phyloP scores from a whole-genome alignment of 768 basidiomycete genomes.

The Phaeotremella skinneri region DNA sequence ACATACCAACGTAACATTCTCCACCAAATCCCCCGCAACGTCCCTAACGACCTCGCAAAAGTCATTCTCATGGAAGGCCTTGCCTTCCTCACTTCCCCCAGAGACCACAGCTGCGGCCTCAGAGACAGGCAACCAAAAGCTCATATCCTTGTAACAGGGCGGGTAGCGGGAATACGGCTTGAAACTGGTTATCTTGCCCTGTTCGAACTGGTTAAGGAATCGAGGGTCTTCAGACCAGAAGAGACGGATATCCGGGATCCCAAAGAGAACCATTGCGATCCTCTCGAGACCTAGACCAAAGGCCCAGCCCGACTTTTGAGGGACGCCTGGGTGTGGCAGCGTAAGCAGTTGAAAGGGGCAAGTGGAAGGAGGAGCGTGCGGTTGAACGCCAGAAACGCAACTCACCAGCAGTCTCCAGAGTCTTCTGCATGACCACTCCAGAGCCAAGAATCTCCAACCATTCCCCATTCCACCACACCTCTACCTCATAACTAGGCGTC shows the following conservation, averaged over 20 bases:
- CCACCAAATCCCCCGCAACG: slow-evolving; percentile 84
- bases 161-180: slow-evolving; percentile 91
- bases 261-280: slow-evolving; percentile 95
- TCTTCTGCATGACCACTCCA: slow-evolving; percentile 86
- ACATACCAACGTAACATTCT: slow-evolving; percentile 79
- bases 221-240: slow-evolving; percentile 92
- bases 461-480: slow-evolving; percentile 91
- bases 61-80: slow-evolving; percentile 82
- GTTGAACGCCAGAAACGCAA: slow-evolving; percentile 29
- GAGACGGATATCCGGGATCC: slow-evolving; percentile 93
- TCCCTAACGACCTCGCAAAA: slow-evolving; percentile 94
- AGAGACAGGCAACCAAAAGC: slow-evolving; percentile 73
- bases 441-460: slow-evolving; percentile 96
- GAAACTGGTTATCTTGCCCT: slow-evolving; percentile 74
- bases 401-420: slow-evolving; percentile 81
- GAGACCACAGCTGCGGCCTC: slow-evolving; percentile 41
- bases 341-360: background rate
- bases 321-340: slow-evolving; percentile 57
- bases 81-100: slow-evolving; percentile 11
- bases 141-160: slow-evolving; percentile 87
- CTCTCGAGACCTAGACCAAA: slow-evolving; percentile 96
- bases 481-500: slow-evolving; percentile 94
- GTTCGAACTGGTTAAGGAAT: slow-evolving; percentile 79
- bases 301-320: slow-evolving; percentile 84
- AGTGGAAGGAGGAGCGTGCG: background rate